Conservation (phyloP, 2,329 filamentous ascomycete genomes). For the Thermothelomyces thermophilus region DNA sequence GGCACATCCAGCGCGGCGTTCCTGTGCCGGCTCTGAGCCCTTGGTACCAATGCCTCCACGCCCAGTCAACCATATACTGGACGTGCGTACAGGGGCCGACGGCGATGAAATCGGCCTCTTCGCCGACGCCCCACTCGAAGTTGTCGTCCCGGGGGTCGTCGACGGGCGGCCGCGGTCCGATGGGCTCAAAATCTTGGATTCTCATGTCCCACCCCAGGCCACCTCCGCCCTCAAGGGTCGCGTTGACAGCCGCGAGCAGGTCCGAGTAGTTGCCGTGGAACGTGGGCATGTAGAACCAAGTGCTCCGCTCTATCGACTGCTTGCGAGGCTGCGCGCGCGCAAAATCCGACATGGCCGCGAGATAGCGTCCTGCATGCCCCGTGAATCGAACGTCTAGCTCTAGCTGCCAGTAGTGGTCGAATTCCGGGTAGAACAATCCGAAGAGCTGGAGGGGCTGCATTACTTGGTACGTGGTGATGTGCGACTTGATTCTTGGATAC, state of each 20-base stretch:
- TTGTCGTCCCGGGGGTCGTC: conserved; percentile 2
- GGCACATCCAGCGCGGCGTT: conserved; percentile 6
- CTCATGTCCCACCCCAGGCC: conserved; percentile 1
- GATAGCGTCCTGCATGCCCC: conserved; percentile 4
- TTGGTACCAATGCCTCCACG: conserved; percentile 3
- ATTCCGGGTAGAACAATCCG: conserved; percentile 4
- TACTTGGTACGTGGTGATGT: conserved; percentile 7
- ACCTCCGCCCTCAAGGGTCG: neutral
- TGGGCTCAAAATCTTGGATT: conserved; percentile 5
- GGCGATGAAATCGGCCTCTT: conserved; percentile 7
- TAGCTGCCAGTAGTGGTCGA: conserved; percentile 6
- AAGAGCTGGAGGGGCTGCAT: conserved; percentile 10
- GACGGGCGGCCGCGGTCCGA: conserved; percentile 3
- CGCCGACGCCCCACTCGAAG: conserved; percentile 8
- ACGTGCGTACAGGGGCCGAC: neutral
- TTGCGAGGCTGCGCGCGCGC: conserved; percentile 4
- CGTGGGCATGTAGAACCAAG: conserved; percentile 8
- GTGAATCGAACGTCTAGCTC: conserved; percentile 8
- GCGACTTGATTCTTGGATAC: conserved; percentile 2
- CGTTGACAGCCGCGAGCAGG: neutral
- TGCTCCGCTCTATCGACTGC: conserved; percentile 6
- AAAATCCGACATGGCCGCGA: conserved; percentile 6
- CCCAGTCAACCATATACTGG: conserved; percentile 1
- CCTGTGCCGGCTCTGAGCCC: neutral
- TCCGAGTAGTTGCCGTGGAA: conserved; percentile 3